Evolutionary conservation across 1,284 basidiomycete species (phyloP).

Genomic region (Rhizopogon hawkerae): DNA sequence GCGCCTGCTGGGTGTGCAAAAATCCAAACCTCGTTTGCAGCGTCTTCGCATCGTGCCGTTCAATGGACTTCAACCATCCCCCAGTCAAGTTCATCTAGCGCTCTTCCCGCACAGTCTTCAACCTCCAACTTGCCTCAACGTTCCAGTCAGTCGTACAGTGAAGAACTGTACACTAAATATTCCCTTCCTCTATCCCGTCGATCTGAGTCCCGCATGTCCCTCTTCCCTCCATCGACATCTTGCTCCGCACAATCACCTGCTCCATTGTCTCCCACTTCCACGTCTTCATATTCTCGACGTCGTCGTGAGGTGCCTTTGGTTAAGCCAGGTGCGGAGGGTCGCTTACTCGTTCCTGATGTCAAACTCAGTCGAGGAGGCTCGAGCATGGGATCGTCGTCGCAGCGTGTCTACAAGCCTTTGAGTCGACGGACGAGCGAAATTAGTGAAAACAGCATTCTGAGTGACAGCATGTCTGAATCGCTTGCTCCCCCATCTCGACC

Average conservation of each 20-base stretch:
- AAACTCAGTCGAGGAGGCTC: slow-evolving; percentile 41
- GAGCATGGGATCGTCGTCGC: slow-evolving; percentile 31
- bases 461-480: slow-evolving; percentile 15
- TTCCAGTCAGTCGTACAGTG: slow-evolving; percentile 30
- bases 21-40: slow-evolving; percentile 39
- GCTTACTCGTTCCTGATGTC: slow-evolving; percentile 58
- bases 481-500: slow-evolving; percentile 16
- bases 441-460: slow-evolving; percentile 27
- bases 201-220: slow-evolving; percentile 39
- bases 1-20: slow-evolving; percentile 18
- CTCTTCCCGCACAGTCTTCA: slow-evolving; percentile 14
- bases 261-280: slow-evolving; percentile 23
- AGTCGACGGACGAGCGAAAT: slow-evolving; percentile 25
- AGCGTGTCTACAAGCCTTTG: slow-evolving; percentile 25
- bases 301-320: slow-evolving; percentile 46
- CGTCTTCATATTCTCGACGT: slow-evolving; percentile 23
- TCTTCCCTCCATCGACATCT: slow-evolving; percentile 29
- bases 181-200: slow-evolving; percentile 45
- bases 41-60: slow-evolving; percentile 43
- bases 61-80: slow-evolving; percentile 37
- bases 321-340: slow-evolving; percentile 50
- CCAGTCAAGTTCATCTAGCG: slow-evolving; percentile 21
- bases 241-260: slow-evolving; percentile 24
- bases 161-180: slow-evolving; percentile 47
- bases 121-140: slow-evolving; percentile 13